Conservation (phyloP, 208 protist genomes). For the Trichomonas vaginalis region DNA sequence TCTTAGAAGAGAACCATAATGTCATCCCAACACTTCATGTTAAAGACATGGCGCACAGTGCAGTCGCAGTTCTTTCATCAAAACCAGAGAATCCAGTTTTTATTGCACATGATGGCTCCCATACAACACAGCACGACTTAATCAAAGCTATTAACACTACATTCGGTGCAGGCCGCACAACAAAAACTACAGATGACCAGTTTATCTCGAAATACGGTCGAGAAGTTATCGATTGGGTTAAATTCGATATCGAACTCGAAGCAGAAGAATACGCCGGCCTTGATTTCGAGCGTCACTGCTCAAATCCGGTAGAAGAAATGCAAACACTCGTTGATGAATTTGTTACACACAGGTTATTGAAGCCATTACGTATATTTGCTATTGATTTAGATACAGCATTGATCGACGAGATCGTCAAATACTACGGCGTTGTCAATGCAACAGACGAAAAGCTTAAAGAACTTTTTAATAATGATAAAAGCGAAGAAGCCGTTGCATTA, state of each 20-base stretch:
- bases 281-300: background rate
- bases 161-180: background rate
- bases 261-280: background rate
- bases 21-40: background rate
- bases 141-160: background rate
- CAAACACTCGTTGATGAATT: conserved; percentile 2
- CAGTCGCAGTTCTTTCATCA: background rate
- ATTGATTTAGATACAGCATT: background rate
- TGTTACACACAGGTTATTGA: background rate
- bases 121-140: background rate
- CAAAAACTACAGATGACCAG: background rate
- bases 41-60: background rate
- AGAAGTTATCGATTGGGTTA: background rate
- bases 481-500: background rate
- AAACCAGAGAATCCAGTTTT: background rate
- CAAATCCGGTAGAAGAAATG: background rate
- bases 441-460: background rate
- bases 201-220: background rate
- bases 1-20: background rate
- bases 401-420: background rate
- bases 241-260: background rate
- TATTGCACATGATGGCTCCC: background rate
- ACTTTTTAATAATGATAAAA: background rate
- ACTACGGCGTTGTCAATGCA: background rate
- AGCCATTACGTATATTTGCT: background rate